phyloP scores from a whole-genome alignment of 2,329 filamentous ascomycete genomes.

The Ophiostoma himal-ulmi region DNA sequence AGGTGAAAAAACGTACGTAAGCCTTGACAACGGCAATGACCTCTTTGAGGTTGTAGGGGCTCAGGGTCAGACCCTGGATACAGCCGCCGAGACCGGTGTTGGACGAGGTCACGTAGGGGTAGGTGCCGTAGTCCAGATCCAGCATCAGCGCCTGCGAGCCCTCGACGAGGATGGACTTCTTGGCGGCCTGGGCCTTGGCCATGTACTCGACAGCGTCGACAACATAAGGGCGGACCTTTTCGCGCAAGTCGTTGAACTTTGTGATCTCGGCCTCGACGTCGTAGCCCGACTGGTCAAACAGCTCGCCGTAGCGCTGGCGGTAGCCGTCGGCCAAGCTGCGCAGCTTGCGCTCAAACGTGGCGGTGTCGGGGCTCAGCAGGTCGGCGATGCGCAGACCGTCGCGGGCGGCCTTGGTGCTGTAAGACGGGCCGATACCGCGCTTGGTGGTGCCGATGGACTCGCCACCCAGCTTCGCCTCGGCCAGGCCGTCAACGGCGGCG shows the following conservation, averaged over 20 bases:
- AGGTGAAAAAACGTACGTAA: slow-evolving; percentile 36
- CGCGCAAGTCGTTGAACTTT: slow-evolving; percentile 54
- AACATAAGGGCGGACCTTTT: slow-evolving; percentile 53
- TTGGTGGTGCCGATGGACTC: slow-evolving; percentile 29
- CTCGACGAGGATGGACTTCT: slow-evolving; percentile 55
- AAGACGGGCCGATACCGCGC: slow-evolving; percentile 28
- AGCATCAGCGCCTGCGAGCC: slow-evolving; percentile 43
- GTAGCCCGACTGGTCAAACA: slow-evolving; percentile 45
- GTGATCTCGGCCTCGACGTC: slow-evolving; percentile 65
- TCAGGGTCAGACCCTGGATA: slow-evolving; percentile 32
- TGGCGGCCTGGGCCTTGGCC: slow-evolving; percentile 45
- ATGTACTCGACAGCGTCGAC: slow-evolving; percentile 57
- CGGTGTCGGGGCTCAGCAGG: slow-evolving; percentile 50
- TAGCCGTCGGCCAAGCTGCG: slow-evolving; percentile 56
- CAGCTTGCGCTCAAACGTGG: slow-evolving; percentile 62
- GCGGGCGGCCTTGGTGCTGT: slow-evolving; percentile 54
- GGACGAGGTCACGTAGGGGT: slow-evolving; percentile 54
- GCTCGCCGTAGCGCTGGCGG: slow-evolving; percentile 58
- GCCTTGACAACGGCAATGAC: slow-evolving; percentile 61
- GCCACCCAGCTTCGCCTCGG: slow-evolving; percentile 34
- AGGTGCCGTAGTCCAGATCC: slow-evolving; percentile 55
- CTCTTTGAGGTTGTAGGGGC: slow-evolving; percentile 32
- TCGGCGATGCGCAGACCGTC: slow-evolving; percentile 62
- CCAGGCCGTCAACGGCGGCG: slow-evolving; percentile 56
- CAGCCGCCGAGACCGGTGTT: slow-evolving; percentile 52